Conservation (phyloP, 2,329 filamentous ascomycete genomes). For the Zymoseptoria tritici region DNA sequence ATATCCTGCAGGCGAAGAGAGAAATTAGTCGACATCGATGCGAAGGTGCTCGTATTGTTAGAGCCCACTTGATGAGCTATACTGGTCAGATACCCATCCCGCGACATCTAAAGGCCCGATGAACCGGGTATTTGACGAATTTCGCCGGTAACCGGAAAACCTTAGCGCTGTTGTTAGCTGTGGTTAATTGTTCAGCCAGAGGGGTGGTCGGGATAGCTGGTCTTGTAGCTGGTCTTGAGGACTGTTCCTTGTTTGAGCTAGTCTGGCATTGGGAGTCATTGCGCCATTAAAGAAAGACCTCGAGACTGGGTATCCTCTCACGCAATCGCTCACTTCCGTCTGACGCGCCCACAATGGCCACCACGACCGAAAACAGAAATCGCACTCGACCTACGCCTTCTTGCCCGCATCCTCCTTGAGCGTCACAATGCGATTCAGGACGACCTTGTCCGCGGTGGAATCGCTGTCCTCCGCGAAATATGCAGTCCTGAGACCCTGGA, state of each 20-base stretch:
- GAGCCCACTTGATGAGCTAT: neutral
- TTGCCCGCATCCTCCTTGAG: conserved; percentile 82
- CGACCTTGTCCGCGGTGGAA: conserved; percentile 59
- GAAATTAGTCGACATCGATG: neutral
- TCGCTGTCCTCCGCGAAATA: conserved; percentile 74
- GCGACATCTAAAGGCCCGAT: too few relatives aligned
- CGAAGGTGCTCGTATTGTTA: neutral
- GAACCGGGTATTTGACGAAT: too few relatives aligned
- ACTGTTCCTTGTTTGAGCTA: too few relatives aligned
- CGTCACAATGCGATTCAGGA: conserved; percentile 86
- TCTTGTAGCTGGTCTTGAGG: too few relatives aligned
- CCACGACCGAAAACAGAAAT: neutral
- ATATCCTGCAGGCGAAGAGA: neutral
- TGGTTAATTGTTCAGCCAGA: too few relatives aligned
- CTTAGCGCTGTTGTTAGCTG: too few relatives aligned
- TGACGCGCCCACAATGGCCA: neutral
- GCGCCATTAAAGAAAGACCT: too few relatives aligned
- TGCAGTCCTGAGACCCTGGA: conserved; percentile 83
- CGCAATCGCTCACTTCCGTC: too few relatives aligned
- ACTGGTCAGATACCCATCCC: neutral
- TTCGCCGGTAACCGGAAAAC: too few relatives aligned
- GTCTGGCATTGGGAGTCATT: too few relatives aligned
- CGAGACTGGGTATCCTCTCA: too few relatives aligned
- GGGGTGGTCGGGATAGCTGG: too few relatives aligned
- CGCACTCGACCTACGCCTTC: conserved; percentile 22